Base-by-base conservation (phyloP, 2,329 filamentous ascomycete species). In the Lasiodiplodia theobromae region DNA sequence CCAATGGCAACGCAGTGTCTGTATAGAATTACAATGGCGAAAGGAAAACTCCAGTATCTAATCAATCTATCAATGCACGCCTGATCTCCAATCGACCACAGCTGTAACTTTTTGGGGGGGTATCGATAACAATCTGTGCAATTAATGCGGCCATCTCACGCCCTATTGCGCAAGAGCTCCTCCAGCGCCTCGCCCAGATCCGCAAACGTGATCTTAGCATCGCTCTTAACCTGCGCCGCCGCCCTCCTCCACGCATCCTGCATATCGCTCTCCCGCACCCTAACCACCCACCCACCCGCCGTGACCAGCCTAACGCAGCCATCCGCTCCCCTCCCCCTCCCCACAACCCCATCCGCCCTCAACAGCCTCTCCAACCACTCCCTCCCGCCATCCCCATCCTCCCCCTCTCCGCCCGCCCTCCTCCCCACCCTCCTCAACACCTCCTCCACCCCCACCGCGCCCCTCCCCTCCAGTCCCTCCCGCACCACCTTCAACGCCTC, bases 341-440 rank as follows among this genome's bases (percentile, higher is more conserved):
- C 53, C 72, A 82, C 40, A 74, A 83, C 25, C 0, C 83, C 82
- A 70, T 73, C 74, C 23, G 80, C 81, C 68, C 77, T 78, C 11
- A 84, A 72, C 60, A 85, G 71, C 64, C 76, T 75, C 73, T 83
- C 81, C 8, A 84, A 75, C 81, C 82, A 84, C 51, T 80, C 71
- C 51, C 73, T 74, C 18, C 65, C 65, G 4, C 40, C 16, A 4
- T 18, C 40, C 16, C 0, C 37, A 1, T 14, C 37, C 4, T 1
- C 37, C 3, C 2, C 65, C 5, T 8, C 44, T 4, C 51, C n/a
- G n/a, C n/a, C n/a, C n/a, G n/a, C 38, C 68, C 81, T 79, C 31
- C 78, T 81, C 0, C 80, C 82, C 64, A 85, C 78, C 31, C 70
- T 71, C 69, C 73, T 77, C 58, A 79, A 82, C 31, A 84, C 78